Percentiles rank a stretch among this genome's conserved stretches.
Evolutionary conservation across 1,284 basidiomycete species (phyloP).

Genomic region (Cystobasidium pallidum): DNA sequence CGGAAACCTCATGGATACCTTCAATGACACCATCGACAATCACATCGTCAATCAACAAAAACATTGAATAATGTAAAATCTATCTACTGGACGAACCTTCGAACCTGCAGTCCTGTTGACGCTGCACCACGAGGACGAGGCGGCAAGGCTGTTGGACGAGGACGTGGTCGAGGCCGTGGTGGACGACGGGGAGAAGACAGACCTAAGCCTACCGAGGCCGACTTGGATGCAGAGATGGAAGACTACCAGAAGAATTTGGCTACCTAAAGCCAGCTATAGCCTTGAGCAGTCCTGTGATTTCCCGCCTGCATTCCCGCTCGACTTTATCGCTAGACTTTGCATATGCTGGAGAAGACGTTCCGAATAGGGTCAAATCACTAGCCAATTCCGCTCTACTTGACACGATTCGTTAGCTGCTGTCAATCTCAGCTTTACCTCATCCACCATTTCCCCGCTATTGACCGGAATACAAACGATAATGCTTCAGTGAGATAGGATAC

Average conservation of each 20-base stretch:
- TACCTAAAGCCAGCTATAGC: slow-evolving; percentile 1
- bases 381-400: too few species aligned
- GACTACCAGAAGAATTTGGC: slow-evolving; percentile 50
- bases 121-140: slow-evolving; percentile 48
- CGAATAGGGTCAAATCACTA: background rate
- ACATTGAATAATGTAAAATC: background rate
- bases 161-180: slow-evolving; percentile 59
- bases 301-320: too few species aligned
- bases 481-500: too few species aligned
- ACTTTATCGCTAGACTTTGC: background rate
- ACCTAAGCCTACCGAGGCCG: slow-evolving; percentile 63
- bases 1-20: too few species aligned
- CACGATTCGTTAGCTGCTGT: background rate
- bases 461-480: too few species aligned
- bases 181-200: slow-evolving; percentile 56
- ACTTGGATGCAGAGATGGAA: slow-evolving; percentile 67
- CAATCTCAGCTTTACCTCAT: background rate
- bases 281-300: too few species aligned
- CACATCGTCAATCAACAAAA: too few species aligned
- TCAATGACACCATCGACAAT: background rate
- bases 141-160: slow-evolving; percentile 58
- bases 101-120: slow-evolving; percentile 7
- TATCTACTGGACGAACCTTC: background rate
- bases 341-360: background rate
- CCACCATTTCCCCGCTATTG: background rate